Evolutionary conservation across 148 eudicot genomes (phyloP).

Genomic region (Pharnaceum exiguum): DNA sequence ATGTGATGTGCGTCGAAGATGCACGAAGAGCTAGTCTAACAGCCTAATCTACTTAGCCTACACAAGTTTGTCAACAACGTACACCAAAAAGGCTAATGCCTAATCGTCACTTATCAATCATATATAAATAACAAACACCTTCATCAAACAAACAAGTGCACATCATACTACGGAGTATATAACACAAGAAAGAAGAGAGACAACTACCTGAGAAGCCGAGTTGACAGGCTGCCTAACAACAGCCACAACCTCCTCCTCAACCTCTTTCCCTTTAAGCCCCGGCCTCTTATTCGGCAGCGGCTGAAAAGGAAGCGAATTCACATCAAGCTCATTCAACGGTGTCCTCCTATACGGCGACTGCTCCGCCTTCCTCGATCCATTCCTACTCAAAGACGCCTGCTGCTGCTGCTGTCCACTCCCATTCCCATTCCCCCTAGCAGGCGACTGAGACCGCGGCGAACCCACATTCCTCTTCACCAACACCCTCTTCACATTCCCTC

Average conservation of each 20-base stretch:
- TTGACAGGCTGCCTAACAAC: conserved; percentile 27
- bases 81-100: too few relatives aligned
- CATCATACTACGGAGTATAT: background rate
- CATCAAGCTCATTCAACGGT: conserved; percentile 74
- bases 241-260: conserved; percentile 28
- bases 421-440: conserved; percentile 23
- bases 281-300: conserved; percentile 36
- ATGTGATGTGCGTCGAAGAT: too few relatives aligned
- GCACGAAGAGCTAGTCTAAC: too few relatives aligned
- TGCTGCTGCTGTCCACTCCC: conserved; percentile 25
- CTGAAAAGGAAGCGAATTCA: conserved; percentile 45
- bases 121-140: background rate
- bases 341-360: conserved; percentile 81
- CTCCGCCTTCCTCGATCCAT: conserved; percentile 79
- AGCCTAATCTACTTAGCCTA: too few relatives aligned
- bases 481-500: conserved; percentile 57
- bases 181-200: background rate
- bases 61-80: too few relatives aligned
- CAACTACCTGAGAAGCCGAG: conserved; percentile 35
- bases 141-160: background rate
- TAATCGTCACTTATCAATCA: too few relatives aligned
- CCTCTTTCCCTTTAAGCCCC: conserved; percentile 23
- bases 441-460: conserved; percentile 38
- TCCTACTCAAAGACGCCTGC: conserved; percentile 58
- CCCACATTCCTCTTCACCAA: conserved; percentile 79